Evolutionary conservation across 306 rosid species (phyloP), one percentile per base, ranked within the genome.

Genomic region (Nissolia schottii): DNA sequence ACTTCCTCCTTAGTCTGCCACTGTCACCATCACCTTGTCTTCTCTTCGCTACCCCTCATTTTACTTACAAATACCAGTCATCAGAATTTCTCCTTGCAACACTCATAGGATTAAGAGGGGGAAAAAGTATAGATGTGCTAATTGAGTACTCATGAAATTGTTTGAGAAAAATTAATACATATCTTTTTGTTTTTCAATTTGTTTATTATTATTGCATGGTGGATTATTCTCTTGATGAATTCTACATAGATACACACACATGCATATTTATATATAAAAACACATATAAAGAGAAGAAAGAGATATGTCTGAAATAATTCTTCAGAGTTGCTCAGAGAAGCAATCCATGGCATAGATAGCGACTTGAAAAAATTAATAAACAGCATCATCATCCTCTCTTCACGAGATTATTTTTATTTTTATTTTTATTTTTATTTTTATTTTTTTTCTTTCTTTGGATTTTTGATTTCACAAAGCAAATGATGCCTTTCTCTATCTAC

Each of bases 331-430:
- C 64, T 82, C 85, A 83, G 85, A 79, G 64, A 82, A 82, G 84
- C 81, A 87, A 85, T 77, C 84, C 84, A 77, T 77, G 86, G 81
- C 73, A 79, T 77, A 73, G 94, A 86, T 71, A 88, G 92, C 77
- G 92, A 88, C 90, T 50, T 80, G 64, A 81, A 86, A 85, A 80
- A 83, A n/a, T n/a, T 7, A 45, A 37, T 77, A 82, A 87, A 76
- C 77, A 77, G 76, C 87, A 65, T 74, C 81, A 69, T 62, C 85
- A 75, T 79, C 79, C 24, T 66, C 83, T 74, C 73, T 75, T 88
- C 87, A 79, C 81, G 75, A 84, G 84, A 81, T 66, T 59, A 78
- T 50, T 31, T 58, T 20, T 32, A 49, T 7, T 23, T 54, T 27
- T n/a, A n/a, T n/a, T n/a, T n/a, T n/a, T n/a, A n/a, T n/a, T 18